Conservation (phyloP, 768 basidiomycete genomes). For the Exidia glandulosa region DNA sequence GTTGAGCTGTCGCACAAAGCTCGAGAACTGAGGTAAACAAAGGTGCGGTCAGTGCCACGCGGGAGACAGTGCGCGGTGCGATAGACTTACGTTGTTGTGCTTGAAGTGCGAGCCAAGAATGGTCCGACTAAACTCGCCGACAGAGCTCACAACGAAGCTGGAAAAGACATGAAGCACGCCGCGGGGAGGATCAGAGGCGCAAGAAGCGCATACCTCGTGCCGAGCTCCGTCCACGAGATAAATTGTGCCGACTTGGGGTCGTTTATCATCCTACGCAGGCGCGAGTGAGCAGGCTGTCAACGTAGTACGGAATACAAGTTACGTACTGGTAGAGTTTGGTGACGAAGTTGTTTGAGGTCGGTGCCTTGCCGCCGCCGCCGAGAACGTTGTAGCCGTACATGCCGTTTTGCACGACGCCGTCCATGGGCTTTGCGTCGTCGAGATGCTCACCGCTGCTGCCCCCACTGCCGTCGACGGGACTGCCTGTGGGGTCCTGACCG, state of each 20-base stretch:
- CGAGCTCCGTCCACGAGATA: conserved; percentile 74
- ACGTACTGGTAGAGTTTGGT: conserved; percentile 56
- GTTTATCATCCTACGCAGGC: conserved; percentile 61
- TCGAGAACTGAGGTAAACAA: conserved; percentile 54
- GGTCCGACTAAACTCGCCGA: conserved; percentile 75
- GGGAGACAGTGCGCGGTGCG: too few species aligned
- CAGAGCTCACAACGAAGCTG: conserved; percentile 76
- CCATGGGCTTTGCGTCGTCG: conserved; percentile 14
- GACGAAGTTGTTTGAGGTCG: conserved; percentile 71
- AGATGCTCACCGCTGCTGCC: not conserved
- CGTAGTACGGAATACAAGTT: not conserved
- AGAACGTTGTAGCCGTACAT: conserved; percentile 9
- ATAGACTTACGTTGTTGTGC: conserved; percentile 74
- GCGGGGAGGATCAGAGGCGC: not conserved
- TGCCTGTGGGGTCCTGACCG: conserved; percentile 34
- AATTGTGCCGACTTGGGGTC: conserved; percentile 71
- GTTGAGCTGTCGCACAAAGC: conserved; percentile 89
- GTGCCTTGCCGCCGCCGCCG: conserved; percentile 45
- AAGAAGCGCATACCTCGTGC: conserved; percentile 38
- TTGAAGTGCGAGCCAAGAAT: conserved; percentile 83
- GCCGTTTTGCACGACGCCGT: conserved; percentile 9
- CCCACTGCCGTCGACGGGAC: conserved; percentile 26
- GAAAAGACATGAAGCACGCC: not conserved
- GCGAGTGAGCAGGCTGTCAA: conserved; percentile 5
- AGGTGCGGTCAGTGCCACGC: not conserved